Conservation (phyloP, 2,329 filamentous ascomycete species). For the Paracamarosporium sp. region DNA sequence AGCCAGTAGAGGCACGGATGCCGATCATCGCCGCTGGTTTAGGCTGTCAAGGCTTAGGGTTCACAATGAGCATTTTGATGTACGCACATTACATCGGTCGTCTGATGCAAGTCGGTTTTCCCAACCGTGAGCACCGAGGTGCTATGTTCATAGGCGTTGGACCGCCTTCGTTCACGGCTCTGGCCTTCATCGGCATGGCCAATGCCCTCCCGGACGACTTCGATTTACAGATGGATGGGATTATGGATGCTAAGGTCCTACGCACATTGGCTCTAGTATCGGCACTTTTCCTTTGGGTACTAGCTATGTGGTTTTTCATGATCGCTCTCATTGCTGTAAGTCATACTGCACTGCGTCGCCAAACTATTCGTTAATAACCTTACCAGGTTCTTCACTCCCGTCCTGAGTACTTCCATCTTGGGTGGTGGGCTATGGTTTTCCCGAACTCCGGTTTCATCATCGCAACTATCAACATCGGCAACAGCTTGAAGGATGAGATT, state of each 20-base stretch:
- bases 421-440: slow-evolving; percentile 67
- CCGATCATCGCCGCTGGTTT: slow-evolving; percentile 71
- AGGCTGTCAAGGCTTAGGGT: slow-evolving; percentile 73
- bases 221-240: slow-evolving; percentile 55
- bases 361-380: slow-evolving; percentile 11
- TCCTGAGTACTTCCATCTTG: slow-evolving; percentile 63
- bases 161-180: slow-evolving; percentile 73
- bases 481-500: slow-evolving; percentile 41
- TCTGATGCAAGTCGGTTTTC: slow-evolving; percentile 72
- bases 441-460: slow-evolving; percentile 52
- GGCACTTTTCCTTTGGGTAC: slow-evolving; percentile 69
- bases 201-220: slow-evolving; percentile 57
- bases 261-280: slow-evolving; percentile 55
- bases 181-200: slow-evolving; percentile 74
- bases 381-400: slow-evolving; percentile 39
- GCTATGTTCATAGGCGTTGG: slow-evolving; percentile 81
- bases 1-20: slow-evolving; percentile 63
- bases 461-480: slow-evolving; percentile 51
- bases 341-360: neutral
- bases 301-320: slow-evolving; percentile 64
- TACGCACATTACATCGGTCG: slow-evolving; percentile 75
- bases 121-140: slow-evolving; percentile 68
- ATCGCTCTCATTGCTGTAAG: slow-evolving; percentile 49
- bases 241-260: slow-evolving; percentile 52
- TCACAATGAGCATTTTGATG: slow-evolving; percentile 74